phyloP scores from a whole-genome alignment of 306 rosid genomes.

The Ormosia emarginata region DNA sequence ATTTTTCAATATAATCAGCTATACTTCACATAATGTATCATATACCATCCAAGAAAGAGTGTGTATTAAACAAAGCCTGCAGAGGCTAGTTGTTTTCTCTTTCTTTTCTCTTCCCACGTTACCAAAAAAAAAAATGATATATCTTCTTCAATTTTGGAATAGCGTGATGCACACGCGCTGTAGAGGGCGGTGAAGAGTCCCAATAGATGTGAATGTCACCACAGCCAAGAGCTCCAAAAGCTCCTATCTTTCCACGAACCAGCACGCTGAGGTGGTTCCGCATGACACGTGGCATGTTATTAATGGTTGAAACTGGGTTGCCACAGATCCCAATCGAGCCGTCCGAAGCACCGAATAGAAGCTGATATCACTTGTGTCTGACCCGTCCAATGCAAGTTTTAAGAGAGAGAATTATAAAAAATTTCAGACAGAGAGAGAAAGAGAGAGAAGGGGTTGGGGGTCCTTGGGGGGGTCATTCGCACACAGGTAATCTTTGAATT shows the following conservation, averaged over 20 bases:
- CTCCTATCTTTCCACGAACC: conserved; percentile 39
- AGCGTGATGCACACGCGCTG: conserved; percentile 18
- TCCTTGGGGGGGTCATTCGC: not conserved
- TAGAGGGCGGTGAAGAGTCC: not conserved
- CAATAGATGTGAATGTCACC: not conserved
- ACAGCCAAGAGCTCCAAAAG: not conserved
- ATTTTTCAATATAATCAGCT: no score
- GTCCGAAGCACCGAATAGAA: conserved; percentile 39
- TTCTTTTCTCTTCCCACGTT: no score
- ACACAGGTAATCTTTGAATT: conserved; percentile 34
- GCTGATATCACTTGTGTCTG: conserved; percentile 30
- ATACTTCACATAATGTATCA: no score
- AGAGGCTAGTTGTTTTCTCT: no score
- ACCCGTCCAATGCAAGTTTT: conserved; percentile 24
- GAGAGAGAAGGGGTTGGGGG: not conserved
- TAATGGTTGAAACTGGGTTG: conserved; percentile 5
- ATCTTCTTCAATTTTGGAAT: not conserved
- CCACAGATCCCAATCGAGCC: conserved; percentile 51
- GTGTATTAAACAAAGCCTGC: no score
- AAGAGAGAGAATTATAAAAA: conserved; percentile 12
- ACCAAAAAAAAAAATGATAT: no score
- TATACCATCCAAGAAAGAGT: no score
- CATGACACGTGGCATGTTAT: conserved; percentile 25
- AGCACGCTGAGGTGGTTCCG: conserved; percentile 56
- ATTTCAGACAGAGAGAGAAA: not conserved